Base-by-base conservation (phyloP, 345 rosid genomes). In the Citrus inodora region DNA sequence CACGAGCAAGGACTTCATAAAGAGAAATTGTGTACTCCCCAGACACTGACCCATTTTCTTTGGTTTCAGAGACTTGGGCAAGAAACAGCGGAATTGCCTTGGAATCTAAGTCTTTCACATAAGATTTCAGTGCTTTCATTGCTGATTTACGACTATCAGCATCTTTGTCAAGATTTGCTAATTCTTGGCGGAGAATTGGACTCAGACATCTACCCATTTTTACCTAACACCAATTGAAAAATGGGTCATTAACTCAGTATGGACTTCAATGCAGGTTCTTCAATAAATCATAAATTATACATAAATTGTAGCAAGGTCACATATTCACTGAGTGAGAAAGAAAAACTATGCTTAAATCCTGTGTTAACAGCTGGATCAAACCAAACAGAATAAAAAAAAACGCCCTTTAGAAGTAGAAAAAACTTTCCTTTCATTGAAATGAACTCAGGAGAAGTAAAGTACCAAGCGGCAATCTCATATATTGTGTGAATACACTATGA, bases 1-100 rank as follows among this genome's bases (percentile, higher is more conserved):
- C 94, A 67, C 97, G 98, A 30, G 99, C 97, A 76, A 96, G 97
- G 82, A 90, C 95, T 82, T 96, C 98, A 37, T 92, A 90, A 67
- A 97, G 97, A 3, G 99, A 94, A 70, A 97, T 94, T 0, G 98
- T 90, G 88, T 90, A 94, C 79, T 93, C 98, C 21, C 94, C 92
- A 1, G 98, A 90, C 27, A 91, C 84, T 1, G 91, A 86, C 9
- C 98, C 98, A 2, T 91, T 92, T 86, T 93, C 99, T 85, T 90
- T 94, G 58, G 95, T 89, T 77, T 94, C 93, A 25, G 98, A 94
- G 74, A 97, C 92, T 82, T 97, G 94, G 53, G 94, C 92, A 80
- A 97, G 88, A 83, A 97, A 94, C 22, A 88, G 75, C 0, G 94
- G 98, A 70, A 97, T 94, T 55, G 97, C 91, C 88, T 88, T 94